phyloP scores from a whole-genome alignment of 371 early-diverging fungal species.

The Entomophthora muscae region DNA sequence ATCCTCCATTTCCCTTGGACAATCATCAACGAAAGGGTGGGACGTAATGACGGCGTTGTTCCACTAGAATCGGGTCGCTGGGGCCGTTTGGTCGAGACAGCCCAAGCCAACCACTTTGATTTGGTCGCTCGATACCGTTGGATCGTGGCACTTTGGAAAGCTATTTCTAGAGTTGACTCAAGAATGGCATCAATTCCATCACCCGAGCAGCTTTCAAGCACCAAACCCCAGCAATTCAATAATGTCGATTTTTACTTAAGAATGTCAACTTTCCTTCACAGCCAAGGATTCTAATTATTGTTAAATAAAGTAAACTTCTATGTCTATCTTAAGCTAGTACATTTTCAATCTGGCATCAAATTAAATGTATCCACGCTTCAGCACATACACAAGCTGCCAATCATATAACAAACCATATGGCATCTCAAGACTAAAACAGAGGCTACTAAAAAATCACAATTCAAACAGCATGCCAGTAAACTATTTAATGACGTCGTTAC shows the following conservation, averaged over 20 bases:
- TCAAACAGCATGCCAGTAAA: too few relatives aligned
- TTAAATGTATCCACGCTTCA: too few relatives aligned
- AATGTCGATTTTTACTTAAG: not conserved
- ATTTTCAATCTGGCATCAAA: too few relatives aligned
- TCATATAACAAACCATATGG: too few relatives aligned
- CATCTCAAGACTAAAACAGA: too few relatives aligned
- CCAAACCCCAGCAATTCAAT: not conserved
- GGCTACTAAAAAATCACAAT: too few relatives aligned
- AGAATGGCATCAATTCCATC: not conserved
- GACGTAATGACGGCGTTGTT: conserved; percentile 81
- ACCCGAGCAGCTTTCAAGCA: not conserved
- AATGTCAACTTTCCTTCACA: not conserved
- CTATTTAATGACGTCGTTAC: too few relatives aligned
- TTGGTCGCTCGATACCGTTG: conserved; percentile 34
- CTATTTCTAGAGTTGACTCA: too few relatives aligned
- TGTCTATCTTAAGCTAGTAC: too few relatives aligned
- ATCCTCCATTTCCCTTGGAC: conserved; percentile 15
- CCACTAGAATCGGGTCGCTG: conserved; percentile 54
- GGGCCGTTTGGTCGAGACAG: conserved; percentile 66
- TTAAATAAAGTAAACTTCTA: too few relatives aligned
- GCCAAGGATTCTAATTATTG: conserved; percentile 4
- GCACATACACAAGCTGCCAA: too few relatives aligned
- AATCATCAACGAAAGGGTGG: conserved; percentile 54
- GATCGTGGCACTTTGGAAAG: too few relatives aligned
- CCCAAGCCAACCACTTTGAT: conserved; percentile 72